phyloP scores from a whole-genome alignment of 352 stramenopile species.

The Pythium utonaiense region DNA sequence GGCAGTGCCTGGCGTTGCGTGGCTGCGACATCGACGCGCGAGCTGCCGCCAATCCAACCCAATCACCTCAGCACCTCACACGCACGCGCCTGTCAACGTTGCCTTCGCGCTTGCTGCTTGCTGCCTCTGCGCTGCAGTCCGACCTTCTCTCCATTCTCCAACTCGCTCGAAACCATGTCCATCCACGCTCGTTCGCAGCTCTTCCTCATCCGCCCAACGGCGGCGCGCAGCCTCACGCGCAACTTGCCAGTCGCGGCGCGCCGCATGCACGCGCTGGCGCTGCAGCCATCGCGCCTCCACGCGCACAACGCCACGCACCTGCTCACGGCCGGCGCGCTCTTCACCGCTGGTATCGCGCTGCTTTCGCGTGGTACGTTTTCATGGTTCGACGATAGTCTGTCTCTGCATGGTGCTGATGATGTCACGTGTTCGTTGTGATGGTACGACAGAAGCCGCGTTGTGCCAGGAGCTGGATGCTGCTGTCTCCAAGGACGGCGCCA shows the following conservation, averaged over 20 bases:
- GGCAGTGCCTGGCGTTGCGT: conserved; percentile 2
- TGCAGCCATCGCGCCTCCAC: conserved; percentile 10
- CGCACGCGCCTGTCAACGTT: too few species aligned
- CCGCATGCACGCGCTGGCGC: conserved; percentile 23
- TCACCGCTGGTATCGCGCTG: conserved; percentile 43
- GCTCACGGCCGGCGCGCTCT: conserved; percentile 41
- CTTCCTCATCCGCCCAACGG: conserved; percentile 23
- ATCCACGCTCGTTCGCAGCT: conserved; percentile 52
- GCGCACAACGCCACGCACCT: conserved; percentile 4
- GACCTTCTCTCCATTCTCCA: neutral
- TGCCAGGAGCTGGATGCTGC: conserved; percentile 41
- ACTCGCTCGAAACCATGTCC: conserved; percentile 17
- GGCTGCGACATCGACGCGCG: conserved; percentile 13
- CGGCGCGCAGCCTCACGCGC: conserved; percentile 19
- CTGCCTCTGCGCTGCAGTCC: neutral
- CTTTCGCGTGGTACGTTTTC: conserved; percentile 31
- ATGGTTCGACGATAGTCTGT: too few species aligned
- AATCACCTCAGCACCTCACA: too few species aligned
- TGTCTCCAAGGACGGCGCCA: conserved; percentile 24
- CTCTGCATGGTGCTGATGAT: neutral
- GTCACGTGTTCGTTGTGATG: neutral
- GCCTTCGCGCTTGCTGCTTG: neutral
- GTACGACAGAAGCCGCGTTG: conserved; percentile 29
- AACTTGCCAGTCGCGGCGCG: conserved; percentile 20
- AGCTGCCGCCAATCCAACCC: neutral